Evolutionary conservation across 2,329 filamentous ascomycete genomes (phyloP).

Genomic region (Pseudocercospora ulei): DNA sequence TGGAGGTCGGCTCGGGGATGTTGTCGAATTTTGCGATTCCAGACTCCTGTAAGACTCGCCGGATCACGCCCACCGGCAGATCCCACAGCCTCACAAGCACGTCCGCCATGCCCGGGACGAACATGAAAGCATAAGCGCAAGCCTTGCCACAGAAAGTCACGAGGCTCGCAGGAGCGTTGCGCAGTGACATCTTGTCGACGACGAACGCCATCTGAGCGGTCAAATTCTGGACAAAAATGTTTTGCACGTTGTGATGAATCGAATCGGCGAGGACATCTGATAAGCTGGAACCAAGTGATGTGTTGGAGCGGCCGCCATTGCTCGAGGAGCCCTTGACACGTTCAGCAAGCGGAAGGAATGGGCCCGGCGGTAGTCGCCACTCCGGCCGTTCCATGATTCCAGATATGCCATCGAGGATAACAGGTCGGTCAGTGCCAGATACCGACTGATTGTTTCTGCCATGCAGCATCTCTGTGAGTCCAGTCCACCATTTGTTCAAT

Average conservation of each 20-base stretch:
- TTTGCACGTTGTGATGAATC: constrained; percentile 77
- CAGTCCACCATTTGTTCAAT: constrained; percentile 84
- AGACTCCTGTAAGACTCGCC: constrained; percentile 61
- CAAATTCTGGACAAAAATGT: constrained; percentile 74
- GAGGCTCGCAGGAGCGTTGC: constrained; percentile 54
- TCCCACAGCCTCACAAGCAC: constrained; percentile 75
- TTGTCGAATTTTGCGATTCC: constrained; percentile 50
- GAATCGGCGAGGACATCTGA: constrained; percentile 64
- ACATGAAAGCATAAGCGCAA: constrained; percentile 87
- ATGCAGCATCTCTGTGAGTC: constrained; percentile 69
- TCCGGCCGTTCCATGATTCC: constrained; percentile 81
- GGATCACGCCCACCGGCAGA: constrained; percentile 57
- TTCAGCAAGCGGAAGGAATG: constrained; percentile 54
- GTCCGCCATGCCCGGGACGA: constrained; percentile 76
- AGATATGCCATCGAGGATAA: constrained; percentile 66
- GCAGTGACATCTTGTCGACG: constrained; percentile 78
- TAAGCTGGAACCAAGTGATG: constrained; percentile 46
- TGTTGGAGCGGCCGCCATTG: constrained; percentile 45
- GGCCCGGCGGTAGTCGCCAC: constrained; percentile 66
- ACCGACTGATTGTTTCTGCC: constrained; percentile 66
- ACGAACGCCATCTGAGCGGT: constrained; percentile 74
- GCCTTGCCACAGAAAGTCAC: constrained; percentile 85
- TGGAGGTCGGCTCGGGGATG: constrained; percentile 43
- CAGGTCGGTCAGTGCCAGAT: constrained; percentile 71
- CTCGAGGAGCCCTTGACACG: constrained; percentile 42